Evolutionary conservation across 202 grass and related monocot species (phyloP).

Genomic region (Eragrostis tef): DNA sequence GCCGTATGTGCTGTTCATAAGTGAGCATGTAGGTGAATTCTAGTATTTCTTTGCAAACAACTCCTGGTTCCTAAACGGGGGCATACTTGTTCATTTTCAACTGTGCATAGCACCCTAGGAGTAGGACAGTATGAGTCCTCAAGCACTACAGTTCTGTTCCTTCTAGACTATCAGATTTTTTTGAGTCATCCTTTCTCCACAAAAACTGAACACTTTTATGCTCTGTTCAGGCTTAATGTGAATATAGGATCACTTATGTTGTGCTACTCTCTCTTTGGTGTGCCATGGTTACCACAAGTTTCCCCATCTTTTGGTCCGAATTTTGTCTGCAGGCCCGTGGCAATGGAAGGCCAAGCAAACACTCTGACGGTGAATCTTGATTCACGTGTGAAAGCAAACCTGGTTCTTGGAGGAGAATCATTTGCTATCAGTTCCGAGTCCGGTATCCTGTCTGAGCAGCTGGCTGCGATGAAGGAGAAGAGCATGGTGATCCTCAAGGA

Average conservation of each 20-base stretch:
- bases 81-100: not conserved
- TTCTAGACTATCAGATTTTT: not conserved
- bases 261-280: not conserved
- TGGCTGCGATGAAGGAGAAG: conserved; percentile 77
- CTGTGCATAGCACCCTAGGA: not conserved
- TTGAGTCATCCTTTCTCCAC: not conserved
- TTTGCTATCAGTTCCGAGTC: conserved; percentile 60
- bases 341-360: conserved; percentile 55
- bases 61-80: too few relatives aligned
- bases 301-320: not conserved
- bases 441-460: conserved; percentile 66
- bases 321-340: not conserved
- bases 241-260: not conserved
- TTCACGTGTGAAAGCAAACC: conserved; percentile 61
- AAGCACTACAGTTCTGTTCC: not conserved
- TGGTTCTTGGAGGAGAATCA: conserved; percentile 59
- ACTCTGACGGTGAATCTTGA: not conserved
- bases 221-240: not conserved
- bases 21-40: not conserved
- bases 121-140: not conserved
- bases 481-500: conserved; percentile 81
- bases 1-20: not conserved
- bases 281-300: not conserved
- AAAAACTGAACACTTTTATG: not conserved
- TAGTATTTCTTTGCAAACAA: not conserved